These are phyloP conservation scores for Syncephalastrum contaminatum DNA, from an alignment of 371 early-diverging fungal species.

Conservation along the genomic window DNA sequence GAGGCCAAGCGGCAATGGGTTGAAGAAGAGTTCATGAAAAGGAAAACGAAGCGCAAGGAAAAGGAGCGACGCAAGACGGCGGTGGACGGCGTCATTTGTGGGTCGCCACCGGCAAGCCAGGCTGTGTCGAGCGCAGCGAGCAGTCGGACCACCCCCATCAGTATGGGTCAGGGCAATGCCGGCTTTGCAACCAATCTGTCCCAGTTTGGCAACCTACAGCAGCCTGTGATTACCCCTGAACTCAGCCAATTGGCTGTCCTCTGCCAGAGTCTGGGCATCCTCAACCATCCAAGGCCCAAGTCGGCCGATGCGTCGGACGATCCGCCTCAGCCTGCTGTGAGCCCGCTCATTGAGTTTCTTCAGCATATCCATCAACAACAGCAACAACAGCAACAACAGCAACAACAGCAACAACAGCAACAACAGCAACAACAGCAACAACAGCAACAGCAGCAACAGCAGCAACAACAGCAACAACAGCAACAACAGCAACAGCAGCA, in stretches of 20 bases:
- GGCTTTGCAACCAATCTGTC: not conserved
- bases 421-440: constrained; percentile 11
- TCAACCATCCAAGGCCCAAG: constrained; percentile 1
- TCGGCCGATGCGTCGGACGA: too few species aligned
- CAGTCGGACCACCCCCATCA: too few species aligned
- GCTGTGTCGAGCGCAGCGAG: not conserved
- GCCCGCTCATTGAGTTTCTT: constrained; percentile 16
- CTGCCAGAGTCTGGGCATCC: constrained; percentile 41
- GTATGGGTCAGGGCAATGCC: not conserved
- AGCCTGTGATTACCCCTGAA: constrained; percentile 9
- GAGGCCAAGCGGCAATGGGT: constrained; percentile 69
- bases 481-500: constrained; percentile 15
- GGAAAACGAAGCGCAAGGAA: constrained; percentile 66
- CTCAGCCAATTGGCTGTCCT: constrained; percentile 45
- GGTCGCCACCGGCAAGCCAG: constrained; percentile 3
- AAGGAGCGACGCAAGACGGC: constrained; percentile 58
- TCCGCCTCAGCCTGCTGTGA: too few species aligned
- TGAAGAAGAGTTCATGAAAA: constrained; percentile 70
- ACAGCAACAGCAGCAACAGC: constrained; percentile 15
- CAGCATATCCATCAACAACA: constrained; percentile 25
- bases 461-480: constrained; percentile 12
- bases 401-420: constrained; percentile 4
- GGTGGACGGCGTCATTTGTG: constrained; percentile 21
- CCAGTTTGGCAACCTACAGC: constrained; percentile 1
- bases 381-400: constrained; percentile 13